Base-by-base conservation (phyloP, 768 basidiomycete species). In the Suillus alpinus region DNA sequence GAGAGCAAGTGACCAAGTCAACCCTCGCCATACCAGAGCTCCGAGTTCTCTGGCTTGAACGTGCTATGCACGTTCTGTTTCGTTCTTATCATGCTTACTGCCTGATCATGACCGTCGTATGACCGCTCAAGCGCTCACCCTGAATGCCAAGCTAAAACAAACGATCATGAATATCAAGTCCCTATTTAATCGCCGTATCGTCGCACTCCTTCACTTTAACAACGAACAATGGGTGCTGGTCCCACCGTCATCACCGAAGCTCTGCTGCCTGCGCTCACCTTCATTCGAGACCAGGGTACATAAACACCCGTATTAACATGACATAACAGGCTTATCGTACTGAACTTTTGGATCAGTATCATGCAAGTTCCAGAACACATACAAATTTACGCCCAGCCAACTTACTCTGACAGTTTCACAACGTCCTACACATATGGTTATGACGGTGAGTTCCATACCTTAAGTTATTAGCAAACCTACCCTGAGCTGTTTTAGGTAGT, bases 261-360 rank as follows among this genome's bases (percentile, higher is more conserved):
- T 14, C 39, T 36, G 75, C 76, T 55, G 80, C 77, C 46, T 85
- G 81, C 64, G 70, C 71, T 34, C 82, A 85, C 62, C 78, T 87
- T 59, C 63, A 89, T 71, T 84, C 86, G 26, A 82, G 73, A 65
- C 79, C 84, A 68, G 89, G 87, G 87, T 86, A 86, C 75, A 88
- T 85, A 78, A 89, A 89, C 76, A 81, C 71, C 71, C 79, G 86
- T 85, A 68, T 20, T 44, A 18, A n/a, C 10, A 53, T 56, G 59
- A 50, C 32, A 31, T 58, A 32, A 37, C 44, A 86, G 86, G 66
- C 63, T 88, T 67, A 81, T 87, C 59, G 63, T 71, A 46, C 82
- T 88, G 59, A 84, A 90, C 69, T 80, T 73, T 43, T 89, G 88
- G 87, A 84, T 88, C 63, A 72, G 84, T 49, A 74, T 88, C 34